These are phyloP conservation scores for Pichia ethanolica DNA, from an alignment of 805 yeast genomes.

Conservation along the genomic window DNA sequence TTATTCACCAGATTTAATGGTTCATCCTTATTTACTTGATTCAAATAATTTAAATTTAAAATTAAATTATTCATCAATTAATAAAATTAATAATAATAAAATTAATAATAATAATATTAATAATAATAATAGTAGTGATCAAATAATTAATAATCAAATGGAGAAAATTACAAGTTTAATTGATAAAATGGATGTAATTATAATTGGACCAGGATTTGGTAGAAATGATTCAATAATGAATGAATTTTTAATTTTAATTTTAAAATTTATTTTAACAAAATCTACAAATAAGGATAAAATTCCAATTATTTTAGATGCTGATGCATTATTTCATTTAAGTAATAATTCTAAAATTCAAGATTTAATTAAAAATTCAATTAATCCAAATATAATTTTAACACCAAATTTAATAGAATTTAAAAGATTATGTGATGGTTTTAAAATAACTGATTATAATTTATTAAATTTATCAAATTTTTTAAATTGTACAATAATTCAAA, in stretches of 20 bases:
- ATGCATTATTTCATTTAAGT: constrained; percentile 66
- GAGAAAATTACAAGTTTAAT: constrained; percentile 49
- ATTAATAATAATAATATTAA: no score
- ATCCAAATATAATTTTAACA: constrained; percentile 61
- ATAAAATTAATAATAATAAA: no score
- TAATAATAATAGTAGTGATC: not conserved
- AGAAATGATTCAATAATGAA: constrained; percentile 56
- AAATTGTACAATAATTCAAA: constrained; percentile 58
- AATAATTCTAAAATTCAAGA: constrained; percentile 39
- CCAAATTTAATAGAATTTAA: constrained; percentile 86
- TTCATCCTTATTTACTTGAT: constrained; percentile 79
- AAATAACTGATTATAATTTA: not conserved
- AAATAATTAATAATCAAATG: constrained; percentile 36
- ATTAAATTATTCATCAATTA: not conserved
- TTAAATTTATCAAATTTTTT: constrained; percentile 38
- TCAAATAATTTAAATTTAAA: constrained; percentile 13
- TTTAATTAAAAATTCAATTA: constrained; percentile 34
- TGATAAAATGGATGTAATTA: constrained; percentile 67
- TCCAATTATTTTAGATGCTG: constrained; percentile 87
- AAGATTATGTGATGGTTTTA: constrained; percentile 41
- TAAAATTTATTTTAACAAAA: constrained; percentile 34
- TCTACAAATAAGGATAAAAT: constrained; percentile 37
- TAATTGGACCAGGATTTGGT: constrained; percentile 93
- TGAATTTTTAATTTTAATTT: not conserved
- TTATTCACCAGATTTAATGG: constrained; percentile 92